Evolutionary conservation across 768 basidiomycete genomes (phyloP), one percentile per base, ranked within the genome.

Genomic region (Leucosporidium scottii): DNA sequence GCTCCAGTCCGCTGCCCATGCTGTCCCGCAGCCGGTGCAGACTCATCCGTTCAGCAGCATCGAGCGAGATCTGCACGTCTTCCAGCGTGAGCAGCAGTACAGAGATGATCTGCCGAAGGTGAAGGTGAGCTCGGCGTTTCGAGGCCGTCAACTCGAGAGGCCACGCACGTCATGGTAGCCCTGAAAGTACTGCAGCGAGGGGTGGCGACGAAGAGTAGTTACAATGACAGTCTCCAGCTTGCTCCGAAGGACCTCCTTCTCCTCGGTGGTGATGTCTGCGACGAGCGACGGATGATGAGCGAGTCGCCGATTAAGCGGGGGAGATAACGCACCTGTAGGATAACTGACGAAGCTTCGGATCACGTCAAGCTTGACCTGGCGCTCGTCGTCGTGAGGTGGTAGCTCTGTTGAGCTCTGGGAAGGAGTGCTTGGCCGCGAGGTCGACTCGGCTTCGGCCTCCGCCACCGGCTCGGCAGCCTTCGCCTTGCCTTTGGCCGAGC

Each of bases 171-270:
- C 64, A 25, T 59, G 49, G 67, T 77, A 67, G 20, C 79, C 80
- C 66, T 81, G 81, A 63, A 81, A 81, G 69, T 81, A 81, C 61
- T 77, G 76, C 65, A 81, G 65, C 1, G 72, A 67, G 1, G 77
- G 79, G 57, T 78, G 75, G 21, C 69, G 70, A 4, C 79, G 66
- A 30, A 81, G 62, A 3, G 79, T 76, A 2, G 72, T 73, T 12
- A 80, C 73, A 39, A 81, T 81, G 13, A 79, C 67, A 34, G 74
- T 67, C 27, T 80, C 74, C n/a, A 81, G 74, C 50, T 78, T 74
- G 8, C 55, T 61, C 54, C 79, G 76, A 31, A 80, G 74, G 5
- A 47, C 61, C 4, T 71, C 65, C 57, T 78, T 79, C 28, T 72
- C 73, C 8, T 67, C 68, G 1, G 64, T 61, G 6, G 71, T 67